Percentiles rank a stretch among this genome's conserved stretches.
Conservation (phyloP, 257 asterid species). For the Catharanthus roseus region DNA sequence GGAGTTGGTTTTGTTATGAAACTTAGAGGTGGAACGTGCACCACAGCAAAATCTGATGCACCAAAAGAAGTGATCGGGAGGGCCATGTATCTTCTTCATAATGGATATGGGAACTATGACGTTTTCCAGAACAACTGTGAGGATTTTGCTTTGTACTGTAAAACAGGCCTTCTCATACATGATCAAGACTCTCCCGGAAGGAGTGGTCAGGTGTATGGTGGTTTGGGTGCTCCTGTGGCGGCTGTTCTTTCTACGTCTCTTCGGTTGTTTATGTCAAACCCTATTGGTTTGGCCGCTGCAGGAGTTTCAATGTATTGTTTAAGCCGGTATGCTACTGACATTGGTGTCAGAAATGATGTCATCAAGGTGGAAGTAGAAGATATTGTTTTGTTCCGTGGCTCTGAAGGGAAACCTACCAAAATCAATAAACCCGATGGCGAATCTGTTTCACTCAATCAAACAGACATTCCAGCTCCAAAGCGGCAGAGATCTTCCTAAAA, state of each 20-base stretch:
- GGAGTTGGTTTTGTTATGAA: constrained; percentile 20
- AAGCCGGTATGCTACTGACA: constrained; percentile 33
- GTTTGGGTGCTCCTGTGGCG: constrained; percentile 29
- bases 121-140: constrained; percentile 35
- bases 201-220: constrained; percentile 33
- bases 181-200: constrained; percentile 24
- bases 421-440: not conserved
- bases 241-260: constrained; percentile 29
- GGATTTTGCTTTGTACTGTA: constrained; percentile 43
- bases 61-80: constrained; percentile 26
- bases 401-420: constrained; percentile 2
- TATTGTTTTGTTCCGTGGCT: constrained; percentile 14
- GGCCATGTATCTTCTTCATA: constrained; percentile 31
- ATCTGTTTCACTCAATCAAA: constrained; percentile 11
- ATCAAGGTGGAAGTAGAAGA: constrained; percentile 34
- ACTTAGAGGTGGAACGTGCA: constrained; percentile 42
- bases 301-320: constrained; percentile 28
- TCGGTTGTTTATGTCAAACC: constrained; percentile 24
- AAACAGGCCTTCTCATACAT: constrained; percentile 32
- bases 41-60: constrained; percentile 27
- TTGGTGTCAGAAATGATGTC: constrained; percentile 39
- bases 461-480: constrained; percentile 12
- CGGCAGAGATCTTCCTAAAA: constrained; percentile 8
- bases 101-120: constrained; percentile 29
- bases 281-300: constrained; percentile 16